A percentile compares a stretch with the other conserved stretches of the same genome.
phyloP scores from a whole-genome alignment of 225 moss, liverwort and hornwort genomes.

The Marchantia polymorpha region DNA sequence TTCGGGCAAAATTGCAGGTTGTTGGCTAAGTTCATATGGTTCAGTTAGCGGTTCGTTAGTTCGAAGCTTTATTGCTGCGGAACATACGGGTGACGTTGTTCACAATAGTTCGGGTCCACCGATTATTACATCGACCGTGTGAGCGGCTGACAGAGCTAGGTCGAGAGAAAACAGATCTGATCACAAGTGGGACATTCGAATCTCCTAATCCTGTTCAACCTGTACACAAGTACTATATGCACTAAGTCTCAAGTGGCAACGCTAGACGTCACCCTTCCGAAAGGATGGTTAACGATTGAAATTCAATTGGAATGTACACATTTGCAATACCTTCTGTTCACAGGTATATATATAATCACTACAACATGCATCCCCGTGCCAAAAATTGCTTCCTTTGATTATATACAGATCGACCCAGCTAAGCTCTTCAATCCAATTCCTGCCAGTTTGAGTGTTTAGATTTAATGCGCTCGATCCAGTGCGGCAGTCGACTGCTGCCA shows the following conservation, averaged over 20 bases:
- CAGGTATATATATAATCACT: conserved; percentile 2
- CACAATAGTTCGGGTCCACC: conserved; percentile 11
- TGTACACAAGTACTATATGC: conserved; percentile 8
- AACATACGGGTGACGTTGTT: background rate
- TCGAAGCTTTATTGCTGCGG: conserved; percentile 8
- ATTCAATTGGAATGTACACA: conserved; percentile 3
- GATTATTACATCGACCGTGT: conserved; percentile 4
- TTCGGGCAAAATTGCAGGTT: conserved; percentile 10
- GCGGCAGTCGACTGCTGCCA: conserved; percentile 4
- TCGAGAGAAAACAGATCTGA: conserved; percentile 2
- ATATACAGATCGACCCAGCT: conserved; percentile 18
- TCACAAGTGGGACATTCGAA: conserved; percentile 15
- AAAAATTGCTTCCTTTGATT: conserved; percentile 10
- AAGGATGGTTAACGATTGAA: background rate
- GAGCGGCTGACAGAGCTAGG: conserved; percentile 8
- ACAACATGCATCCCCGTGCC: conserved; percentile 11
- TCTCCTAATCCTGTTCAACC: conserved; percentile 7
- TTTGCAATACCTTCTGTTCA: conserved; percentile 5
- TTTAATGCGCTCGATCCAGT: conserved; percentile 4
- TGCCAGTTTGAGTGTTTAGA: background rate
- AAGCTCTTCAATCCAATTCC: conserved; percentile 9
- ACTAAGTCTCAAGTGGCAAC: background rate
- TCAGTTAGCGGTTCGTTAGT: conserved; percentile 14
- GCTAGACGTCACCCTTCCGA: background rate
- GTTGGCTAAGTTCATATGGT: background rate